Evolutionary conservation across 768 basidiomycete species (phyloP), one percentile per base, ranked within the genome.

Genomic region (Atractiella rhizophila): DNA sequence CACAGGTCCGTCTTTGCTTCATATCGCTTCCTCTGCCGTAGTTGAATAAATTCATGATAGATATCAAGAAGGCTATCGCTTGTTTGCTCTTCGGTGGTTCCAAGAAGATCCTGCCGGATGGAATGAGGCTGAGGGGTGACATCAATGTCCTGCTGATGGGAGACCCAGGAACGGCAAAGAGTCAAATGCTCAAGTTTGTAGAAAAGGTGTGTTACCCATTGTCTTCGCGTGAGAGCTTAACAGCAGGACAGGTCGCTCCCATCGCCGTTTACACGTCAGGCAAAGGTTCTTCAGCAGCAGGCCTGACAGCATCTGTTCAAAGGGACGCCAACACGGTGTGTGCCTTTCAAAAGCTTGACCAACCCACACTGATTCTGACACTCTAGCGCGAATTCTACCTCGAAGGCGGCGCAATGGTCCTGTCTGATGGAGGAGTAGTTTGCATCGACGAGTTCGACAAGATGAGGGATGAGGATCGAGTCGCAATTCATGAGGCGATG

Each of bases 371-470:
- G 26, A 32, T 28, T 4, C 4, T 4, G 4, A 4, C 13, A 29
- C 11, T 46, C 20, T 47, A 94, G 85, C 71, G 91, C 33, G 91
- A 98, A 58, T 96, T 98, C 60, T 96, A 91, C 60, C 69, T 98
- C 5, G 91, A 98, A 64, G 91, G 91, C 7, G 91, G 91, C 19
- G 91, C 91, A 2, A 96, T 98, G 91, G 91, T 98, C 5, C 70
- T 96, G 28, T 91, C 91, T 1, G 91, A 98, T 56, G 80, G 80
- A 11, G 91, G 91, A 23, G 86, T 98, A 12, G 91, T 96, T 28
- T 96, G 91, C 55, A 98, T 98, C 54, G 91, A 98, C 52, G 91
- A 98, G 58, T 98, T 98, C 52, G 91, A 98, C 62, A 98, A 98
- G 64, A 98, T 98, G 91, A 68, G 88, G 28, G 91, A 98, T 51